Evolutionary conservation across 2,329 filamentous ascomycete genomes (phyloP).

Genomic region (Aspergillus pseudonomiae): DNA sequence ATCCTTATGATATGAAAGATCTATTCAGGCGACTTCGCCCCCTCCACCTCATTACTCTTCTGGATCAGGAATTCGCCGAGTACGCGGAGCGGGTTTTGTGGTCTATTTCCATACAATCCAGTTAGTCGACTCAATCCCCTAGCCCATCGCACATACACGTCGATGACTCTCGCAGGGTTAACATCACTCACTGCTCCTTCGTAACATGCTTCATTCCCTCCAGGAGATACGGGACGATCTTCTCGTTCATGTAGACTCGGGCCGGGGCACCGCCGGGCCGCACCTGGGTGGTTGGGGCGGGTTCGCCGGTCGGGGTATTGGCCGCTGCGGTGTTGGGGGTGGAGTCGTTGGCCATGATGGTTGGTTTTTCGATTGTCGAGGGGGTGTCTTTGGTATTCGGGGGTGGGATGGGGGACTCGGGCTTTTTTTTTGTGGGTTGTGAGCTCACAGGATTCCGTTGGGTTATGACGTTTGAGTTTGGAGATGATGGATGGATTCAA

Average conservation of each 20-base stretch:
- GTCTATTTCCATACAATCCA: slow-evolving; percentile 46
- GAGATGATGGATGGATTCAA: background rate
- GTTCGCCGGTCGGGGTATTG: slow-evolving; percentile 28
- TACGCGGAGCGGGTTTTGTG: slow-evolving; percentile 68
- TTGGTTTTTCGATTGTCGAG: slow-evolving; percentile 6
- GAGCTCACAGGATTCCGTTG: background rate
- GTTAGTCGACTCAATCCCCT: background rate
- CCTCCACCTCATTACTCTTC: slow-evolving; percentile 67
- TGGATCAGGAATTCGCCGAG: slow-evolving; percentile 72
- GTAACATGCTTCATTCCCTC: slow-evolving; percentile 76
- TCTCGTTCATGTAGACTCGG: slow-evolving; percentile 71
- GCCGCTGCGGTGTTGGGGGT: slow-evolving; percentile 12
- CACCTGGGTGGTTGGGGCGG: slow-evolving; percentile 44
- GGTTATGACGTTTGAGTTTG: background rate
- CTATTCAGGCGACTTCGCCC: slow-evolving; percentile 32
- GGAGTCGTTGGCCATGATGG: slow-evolving; percentile 23
- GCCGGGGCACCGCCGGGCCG: slow-evolving; percentile 68
- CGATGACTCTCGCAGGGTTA: background rate
- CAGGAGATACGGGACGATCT: slow-evolving; percentile 67
- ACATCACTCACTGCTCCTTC: slow-evolving; percentile 63
- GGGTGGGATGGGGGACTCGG: background rate
- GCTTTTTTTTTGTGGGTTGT: background rate
- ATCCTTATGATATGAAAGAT: background rate
- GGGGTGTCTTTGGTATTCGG: background rate
- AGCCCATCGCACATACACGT: no score